These are phyloP conservation scores for Angophora floribunda DNA, from an alignment of 345 rosid species.

Conservation along the genomic window DNA sequence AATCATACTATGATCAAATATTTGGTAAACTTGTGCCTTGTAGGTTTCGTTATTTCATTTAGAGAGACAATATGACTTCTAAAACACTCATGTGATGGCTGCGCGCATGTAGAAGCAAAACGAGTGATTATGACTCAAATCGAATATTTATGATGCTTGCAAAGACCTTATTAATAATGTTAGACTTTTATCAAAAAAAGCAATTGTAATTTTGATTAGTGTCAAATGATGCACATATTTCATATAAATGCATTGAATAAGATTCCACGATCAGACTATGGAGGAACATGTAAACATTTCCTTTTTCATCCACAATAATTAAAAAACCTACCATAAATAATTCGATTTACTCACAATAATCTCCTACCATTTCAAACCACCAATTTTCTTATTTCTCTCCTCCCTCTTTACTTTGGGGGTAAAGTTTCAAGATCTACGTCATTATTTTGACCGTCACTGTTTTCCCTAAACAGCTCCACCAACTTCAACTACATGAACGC, in stretches of 20 bases:
- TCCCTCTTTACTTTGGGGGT: neutral
- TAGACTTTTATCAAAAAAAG: too few species aligned
- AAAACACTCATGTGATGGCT: accelerated
- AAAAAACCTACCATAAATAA: neutral
- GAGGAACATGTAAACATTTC: neutral
- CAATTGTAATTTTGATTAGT: neutral
- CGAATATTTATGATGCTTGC: neutral
- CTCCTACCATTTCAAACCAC: neutral
- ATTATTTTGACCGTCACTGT: neutral
- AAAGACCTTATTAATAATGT: neutral
- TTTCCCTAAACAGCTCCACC: neutral
- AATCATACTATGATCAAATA: neutral
- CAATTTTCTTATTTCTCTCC: neutral
- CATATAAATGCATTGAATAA: too few species aligned
- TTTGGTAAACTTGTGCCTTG: neutral
- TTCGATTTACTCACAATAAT: neutral
- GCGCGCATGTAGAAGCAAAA: accelerated
- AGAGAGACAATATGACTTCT: neutral
- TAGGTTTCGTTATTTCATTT: neutral
- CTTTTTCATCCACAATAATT: neutral
- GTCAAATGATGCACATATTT: accelerated
- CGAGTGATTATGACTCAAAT: neutral
- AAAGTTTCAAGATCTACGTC: neutral
- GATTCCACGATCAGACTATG: neutral
- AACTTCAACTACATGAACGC: neutral